These are phyloP conservation scores for Magnolia officinalis DNA, from an alignment of 164 flowering plant genomes.

Conservation along the genomic window DNA sequence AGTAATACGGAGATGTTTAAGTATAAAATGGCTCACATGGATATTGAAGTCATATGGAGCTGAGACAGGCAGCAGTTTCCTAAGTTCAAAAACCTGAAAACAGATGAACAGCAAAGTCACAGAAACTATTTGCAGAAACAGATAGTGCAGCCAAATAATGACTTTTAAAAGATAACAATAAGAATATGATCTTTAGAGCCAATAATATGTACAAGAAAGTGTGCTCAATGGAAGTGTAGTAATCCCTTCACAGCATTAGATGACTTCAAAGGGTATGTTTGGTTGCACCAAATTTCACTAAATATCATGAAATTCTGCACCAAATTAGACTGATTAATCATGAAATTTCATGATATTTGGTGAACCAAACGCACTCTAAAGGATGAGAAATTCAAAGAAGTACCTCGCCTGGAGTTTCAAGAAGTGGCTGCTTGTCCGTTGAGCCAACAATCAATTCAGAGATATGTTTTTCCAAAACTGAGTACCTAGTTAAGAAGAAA, in stretches of 20 bases:
- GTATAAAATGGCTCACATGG: slow-evolving; percentile 55
- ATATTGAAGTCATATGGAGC: slow-evolving; percentile 81
- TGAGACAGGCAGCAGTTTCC: slow-evolving; percentile 85
- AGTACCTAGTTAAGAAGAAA: slow-evolving; percentile 40
- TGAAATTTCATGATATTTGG: too few species aligned
- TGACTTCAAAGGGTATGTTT: not conserved
- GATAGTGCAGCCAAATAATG: not conserved
- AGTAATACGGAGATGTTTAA: not conserved
- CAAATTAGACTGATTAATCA: too few species aligned
- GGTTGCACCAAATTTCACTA: too few species aligned
- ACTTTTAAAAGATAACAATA: not conserved
- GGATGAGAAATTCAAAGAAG: slow-evolving; percentile 4
- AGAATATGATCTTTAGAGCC: not conserved
- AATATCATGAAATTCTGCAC: too few species aligned
- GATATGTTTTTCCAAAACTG: slow-evolving; percentile 36
- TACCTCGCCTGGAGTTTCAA: slow-evolving; percentile 98
- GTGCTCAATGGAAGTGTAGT: not conserved
- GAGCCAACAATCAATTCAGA: slow-evolving; percentile 74
- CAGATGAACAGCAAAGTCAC: slow-evolving; percentile 2
- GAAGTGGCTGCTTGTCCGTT: slow-evolving; percentile 76
- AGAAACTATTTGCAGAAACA: not conserved
- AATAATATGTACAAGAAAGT: not conserved
- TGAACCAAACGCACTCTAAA: not conserved
- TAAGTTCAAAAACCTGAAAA: slow-evolving; percentile 73
- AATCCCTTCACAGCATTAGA: not conserved